Evolutionary conservation across 2,329 filamentous ascomycete species (phyloP).

Genomic region (Pseudogymnoascus sp.): DNA sequence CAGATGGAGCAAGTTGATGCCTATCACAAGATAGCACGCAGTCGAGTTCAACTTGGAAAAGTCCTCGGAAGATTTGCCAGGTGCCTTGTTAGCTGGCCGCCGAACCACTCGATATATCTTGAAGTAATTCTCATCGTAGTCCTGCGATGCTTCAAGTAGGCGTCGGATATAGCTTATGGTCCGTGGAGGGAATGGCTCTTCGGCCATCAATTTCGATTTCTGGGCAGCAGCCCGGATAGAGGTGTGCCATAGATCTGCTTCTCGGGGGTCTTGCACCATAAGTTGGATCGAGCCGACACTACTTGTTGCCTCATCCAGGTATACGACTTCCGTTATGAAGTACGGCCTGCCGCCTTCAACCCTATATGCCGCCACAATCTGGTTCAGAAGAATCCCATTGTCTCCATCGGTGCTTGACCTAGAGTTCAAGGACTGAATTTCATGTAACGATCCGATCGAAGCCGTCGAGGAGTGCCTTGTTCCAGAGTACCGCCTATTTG

Average conservation of each 20-base stretch:
- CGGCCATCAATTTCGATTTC: slow-evolving; percentile 43
- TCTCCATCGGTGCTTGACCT: slow-evolving; percentile 45
- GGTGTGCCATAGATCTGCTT: slow-evolving; percentile 58
- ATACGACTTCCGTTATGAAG: slow-evolving; percentile 60
- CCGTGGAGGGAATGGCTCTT: slow-evolving; percentile 46
- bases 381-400: slow-evolving; percentile 49
- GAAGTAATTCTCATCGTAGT: slow-evolving; percentile 61
- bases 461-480: slow-evolving; percentile 49
- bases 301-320: slow-evolving; percentile 56
- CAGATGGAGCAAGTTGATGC: slow-evolving; percentile 61
- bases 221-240: slow-evolving; percentile 53
- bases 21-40: slow-evolving; percentile 61
- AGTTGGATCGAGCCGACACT: slow-evolving; percentile 55
- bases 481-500: slow-evolving; percentile 31
- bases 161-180: slow-evolving; percentile 56
- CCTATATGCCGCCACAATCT: slow-evolving; percentile 59
- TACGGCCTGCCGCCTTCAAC: slow-evolving; percentile 60
- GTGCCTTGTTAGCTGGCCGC: slow-evolving; percentile 47
- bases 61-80: slow-evolving; percentile 53
- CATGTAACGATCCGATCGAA: slow-evolving; percentile 54
- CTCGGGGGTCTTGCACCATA: slow-evolving; percentile 55
- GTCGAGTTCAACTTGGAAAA: slow-evolving; percentile 56
- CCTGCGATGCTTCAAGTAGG: slow-evolving; percentile 55
- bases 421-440: slow-evolving; percentile 46
- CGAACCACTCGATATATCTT: slow-evolving; percentile 63